Evolutionary conservation across 495 filamentous ascomycete genomes (phyloP).

Genomic region (Lineolata rhizophorae): DNA sequence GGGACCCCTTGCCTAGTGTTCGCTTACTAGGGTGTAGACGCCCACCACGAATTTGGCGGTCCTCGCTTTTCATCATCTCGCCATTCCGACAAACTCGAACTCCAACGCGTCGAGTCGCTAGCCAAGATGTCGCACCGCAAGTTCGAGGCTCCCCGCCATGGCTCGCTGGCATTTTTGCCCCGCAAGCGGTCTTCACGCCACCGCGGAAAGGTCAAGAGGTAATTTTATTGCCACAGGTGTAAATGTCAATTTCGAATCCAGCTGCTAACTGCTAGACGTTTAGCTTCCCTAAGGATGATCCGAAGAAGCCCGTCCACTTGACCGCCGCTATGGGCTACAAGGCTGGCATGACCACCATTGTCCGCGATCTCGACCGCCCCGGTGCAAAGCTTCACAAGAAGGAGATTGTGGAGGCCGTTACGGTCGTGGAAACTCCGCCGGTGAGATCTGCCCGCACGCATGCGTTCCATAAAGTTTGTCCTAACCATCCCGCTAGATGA

Average conservation of each 20-base stretch:
- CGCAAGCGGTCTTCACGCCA: constrained; percentile 93
- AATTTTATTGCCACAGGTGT: constrained; percentile 19
- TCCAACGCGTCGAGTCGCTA: constrained; percentile 1
- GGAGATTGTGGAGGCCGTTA: constrained; percentile 98
- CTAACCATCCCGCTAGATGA: constrained; percentile 40
- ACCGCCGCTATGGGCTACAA: constrained; percentile 99
- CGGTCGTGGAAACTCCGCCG: constrained; percentile 98
- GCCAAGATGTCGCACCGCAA: constrained; percentile 20
- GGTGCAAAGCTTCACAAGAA: constrained; percentile 99
- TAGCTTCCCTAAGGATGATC: constrained; percentile 99
- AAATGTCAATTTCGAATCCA: constrained; percentile 1
- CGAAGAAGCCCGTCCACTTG: constrained; percentile 97
- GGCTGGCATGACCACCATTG: constrained; percentile 99
- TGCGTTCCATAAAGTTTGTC: constrained; percentile 11
- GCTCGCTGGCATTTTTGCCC: constrained; percentile 90
- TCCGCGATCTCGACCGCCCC: constrained; percentile 97
- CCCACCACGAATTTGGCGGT: background rate
- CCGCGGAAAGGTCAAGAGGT: constrained; percentile 96
- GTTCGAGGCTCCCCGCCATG: constrained; percentile 80
- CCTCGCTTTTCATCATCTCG: background rate
- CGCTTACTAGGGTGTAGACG: background rate
- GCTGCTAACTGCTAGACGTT: constrained; percentile 5
- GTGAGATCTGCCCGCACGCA: too few relatives aligned
- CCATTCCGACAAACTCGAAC: constrained; percentile 2
- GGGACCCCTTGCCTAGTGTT: background rate